phyloP scores from a whole-genome alignment of 768 basidiomycete species.

The Tubosaeta brunneosetosa region DNA sequence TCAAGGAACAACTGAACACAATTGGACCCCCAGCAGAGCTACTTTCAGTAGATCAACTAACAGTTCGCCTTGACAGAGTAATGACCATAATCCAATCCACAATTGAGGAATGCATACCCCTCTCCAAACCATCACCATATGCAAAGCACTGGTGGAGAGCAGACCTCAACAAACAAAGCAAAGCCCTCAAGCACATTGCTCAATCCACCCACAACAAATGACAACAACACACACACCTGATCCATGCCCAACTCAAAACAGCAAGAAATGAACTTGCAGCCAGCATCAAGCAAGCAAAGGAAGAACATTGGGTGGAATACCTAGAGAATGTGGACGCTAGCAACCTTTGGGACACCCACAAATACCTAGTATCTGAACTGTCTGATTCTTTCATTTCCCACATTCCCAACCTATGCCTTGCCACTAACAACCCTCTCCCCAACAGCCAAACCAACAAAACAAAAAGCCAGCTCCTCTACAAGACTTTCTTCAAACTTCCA shows the following conservation, averaged over 20 bases:
- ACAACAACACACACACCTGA: too few relatives aligned
- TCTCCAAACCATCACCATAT: not conserved
- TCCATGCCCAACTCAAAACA: not conserved
- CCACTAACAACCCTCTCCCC: too few relatives aligned
- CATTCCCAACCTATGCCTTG: not conserved
- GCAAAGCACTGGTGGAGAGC: not conserved
- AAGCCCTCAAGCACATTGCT: too few relatives aligned
- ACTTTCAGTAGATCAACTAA: too few relatives aligned
- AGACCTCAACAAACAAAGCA: too few relatives aligned
- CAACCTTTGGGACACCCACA: too few relatives aligned
- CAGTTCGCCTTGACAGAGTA: not conserved
- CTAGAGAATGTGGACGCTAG: not conserved
- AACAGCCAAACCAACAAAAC: constrained; percentile 11
- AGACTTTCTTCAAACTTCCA: constrained; percentile 21
- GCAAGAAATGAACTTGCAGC: not conserved
- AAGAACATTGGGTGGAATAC: constrained; percentile 1
- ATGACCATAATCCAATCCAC: not conserved
- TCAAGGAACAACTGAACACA: too few relatives aligned
- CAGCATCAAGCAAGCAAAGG: not conserved
- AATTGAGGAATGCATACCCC: not conserved
- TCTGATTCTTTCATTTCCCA: not conserved
- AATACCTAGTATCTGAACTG: not conserved
- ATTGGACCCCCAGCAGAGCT: too few relatives aligned
- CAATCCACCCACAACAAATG: too few relatives aligned
- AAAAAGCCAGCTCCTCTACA: constrained; percentile 16